Evolutionary conservation across 768 basidiomycete genomes (phyloP).

Genomic region (Lanmaoa rubissima): DNA sequence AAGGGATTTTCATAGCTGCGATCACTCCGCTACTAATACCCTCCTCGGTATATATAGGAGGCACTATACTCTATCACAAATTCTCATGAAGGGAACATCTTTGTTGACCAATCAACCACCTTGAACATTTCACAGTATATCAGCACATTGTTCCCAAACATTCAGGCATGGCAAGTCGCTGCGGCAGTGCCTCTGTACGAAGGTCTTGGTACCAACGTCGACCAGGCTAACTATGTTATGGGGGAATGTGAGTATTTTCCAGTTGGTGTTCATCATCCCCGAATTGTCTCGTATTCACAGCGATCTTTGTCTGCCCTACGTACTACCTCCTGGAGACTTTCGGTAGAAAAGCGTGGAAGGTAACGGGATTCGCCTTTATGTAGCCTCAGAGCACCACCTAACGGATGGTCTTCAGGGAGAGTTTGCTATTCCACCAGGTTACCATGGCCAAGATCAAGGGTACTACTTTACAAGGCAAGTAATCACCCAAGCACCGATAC

Average conservation of each 20-base stretch:
- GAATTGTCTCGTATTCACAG: neutral
- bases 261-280: neutral
- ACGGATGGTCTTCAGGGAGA: neutral
- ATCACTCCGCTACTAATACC: neutral
- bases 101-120: neutral
- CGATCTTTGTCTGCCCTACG: conserved; percentile 5
- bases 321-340: conserved; percentile 6
- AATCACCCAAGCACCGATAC: neutral
- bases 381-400: neutral
- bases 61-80: conserved; percentile 7
- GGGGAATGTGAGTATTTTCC: conserved; percentile 1
- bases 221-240: neutral
- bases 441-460: neutral
- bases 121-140: conserved; percentile 2
- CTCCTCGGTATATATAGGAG: neutral
- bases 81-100: neutral
- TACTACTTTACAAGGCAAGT: conserved; percentile 7
- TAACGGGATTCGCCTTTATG: neutral
- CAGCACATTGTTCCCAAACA: neutral
- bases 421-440: conserved; percentile 5
- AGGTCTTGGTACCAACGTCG: neutral
- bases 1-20: neutral
- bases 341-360: conserved; percentile 6
- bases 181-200: neutral
- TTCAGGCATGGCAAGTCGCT: neutral